Evolutionary conservation across 306 rosid species (phyloP).

Genomic region (Begonia peltatifolia): DNA sequence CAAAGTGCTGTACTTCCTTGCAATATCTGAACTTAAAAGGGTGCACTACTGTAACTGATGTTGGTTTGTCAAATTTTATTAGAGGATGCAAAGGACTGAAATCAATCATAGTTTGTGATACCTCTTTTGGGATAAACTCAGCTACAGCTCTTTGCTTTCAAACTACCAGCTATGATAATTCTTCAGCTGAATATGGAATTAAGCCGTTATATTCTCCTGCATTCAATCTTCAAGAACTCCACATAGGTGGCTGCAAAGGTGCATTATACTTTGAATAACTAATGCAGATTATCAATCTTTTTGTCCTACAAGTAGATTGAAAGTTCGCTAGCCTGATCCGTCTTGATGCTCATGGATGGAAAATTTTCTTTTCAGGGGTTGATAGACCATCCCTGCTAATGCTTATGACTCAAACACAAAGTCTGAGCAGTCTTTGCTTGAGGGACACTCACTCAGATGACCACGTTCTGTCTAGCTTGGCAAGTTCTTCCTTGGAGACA

Average conservation of each 20-base stretch:
- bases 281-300: conserved; percentile 1
- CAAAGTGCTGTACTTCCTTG: conserved; percentile 38
- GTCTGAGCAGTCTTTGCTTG: conserved; percentile 60
- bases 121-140: conserved; percentile 59
- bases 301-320: conserved; percentile 1
- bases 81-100: conserved; percentile 27
- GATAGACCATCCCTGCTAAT: conserved; percentile 35
- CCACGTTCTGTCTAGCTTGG: conserved; percentile 36
- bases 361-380: conserved; percentile 24
- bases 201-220: conserved; percentile 25
- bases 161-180: conserved; percentile 17
- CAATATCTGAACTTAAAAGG: conserved; percentile 55
- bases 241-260: conserved; percentile 72
- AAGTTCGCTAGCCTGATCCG: too few relatives aligned
- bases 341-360: too few relatives aligned
- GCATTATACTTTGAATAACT: conserved; percentile 14
- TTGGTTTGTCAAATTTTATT: conserved; percentile 49
- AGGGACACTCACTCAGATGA: conserved; percentile 48
- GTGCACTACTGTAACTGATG: conserved; percentile 56
- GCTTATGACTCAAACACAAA: conserved; percentile 44
- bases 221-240: conserved; percentile 48
- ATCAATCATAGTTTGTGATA: conserved; percentile 48
- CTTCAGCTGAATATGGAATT: conserved; percentile 18
- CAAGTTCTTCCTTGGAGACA: conserved; percentile 63
- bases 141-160: conserved; percentile 48